These are phyloP conservation scores for Penicillium sp. DNA, from an alignment of 2,329 filamentous ascomycete species.

Conservation along the genomic window DNA sequence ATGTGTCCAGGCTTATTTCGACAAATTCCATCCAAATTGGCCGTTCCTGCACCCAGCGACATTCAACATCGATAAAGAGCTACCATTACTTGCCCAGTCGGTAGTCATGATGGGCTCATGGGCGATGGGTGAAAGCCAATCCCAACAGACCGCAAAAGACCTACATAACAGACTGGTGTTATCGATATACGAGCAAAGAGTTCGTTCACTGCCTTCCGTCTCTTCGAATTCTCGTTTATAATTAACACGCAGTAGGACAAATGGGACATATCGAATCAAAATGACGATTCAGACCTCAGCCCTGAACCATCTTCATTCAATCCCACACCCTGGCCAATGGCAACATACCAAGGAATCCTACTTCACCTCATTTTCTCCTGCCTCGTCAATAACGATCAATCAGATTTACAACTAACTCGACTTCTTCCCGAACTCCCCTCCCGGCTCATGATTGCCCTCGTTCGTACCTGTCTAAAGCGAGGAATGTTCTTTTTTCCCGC, in stretches of 20 bases:
- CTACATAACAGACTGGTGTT: constrained; percentile 19
- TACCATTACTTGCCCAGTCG: constrained; percentile 22
- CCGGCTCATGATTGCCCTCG: constrained; percentile 20
- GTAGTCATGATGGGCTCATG: constrained; percentile 26
- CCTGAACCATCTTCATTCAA: background rate
- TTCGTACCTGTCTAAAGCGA: constrained; percentile 18
- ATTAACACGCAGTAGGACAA: background rate
- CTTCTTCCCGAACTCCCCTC: constrained; percentile 1
- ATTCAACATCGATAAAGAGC: constrained; percentile 19
- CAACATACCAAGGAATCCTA: constrained; percentile 30
- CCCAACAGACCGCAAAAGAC: constrained; percentile 14
- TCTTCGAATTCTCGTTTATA: background rate
- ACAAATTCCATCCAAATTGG: constrained; percentile 27
- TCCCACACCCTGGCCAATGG: constrained; percentile 25
- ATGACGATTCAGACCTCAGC: background rate
- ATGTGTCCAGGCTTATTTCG: constrained; percentile 24
- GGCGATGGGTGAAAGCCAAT: constrained; percentile 12
- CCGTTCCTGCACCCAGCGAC: constrained; percentile 23
- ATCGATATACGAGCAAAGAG: constrained; percentile 22
- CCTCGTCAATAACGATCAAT: background rate
- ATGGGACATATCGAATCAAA: constrained; percentile 4
- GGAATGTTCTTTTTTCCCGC: constrained; percentile 26
- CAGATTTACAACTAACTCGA: background rate
- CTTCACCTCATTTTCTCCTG: constrained; percentile 30
- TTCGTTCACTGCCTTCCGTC: background rate